phyloP scores from a whole-genome alignment of 345 rosid species.

The Aquilaria malaccensis region DNA sequence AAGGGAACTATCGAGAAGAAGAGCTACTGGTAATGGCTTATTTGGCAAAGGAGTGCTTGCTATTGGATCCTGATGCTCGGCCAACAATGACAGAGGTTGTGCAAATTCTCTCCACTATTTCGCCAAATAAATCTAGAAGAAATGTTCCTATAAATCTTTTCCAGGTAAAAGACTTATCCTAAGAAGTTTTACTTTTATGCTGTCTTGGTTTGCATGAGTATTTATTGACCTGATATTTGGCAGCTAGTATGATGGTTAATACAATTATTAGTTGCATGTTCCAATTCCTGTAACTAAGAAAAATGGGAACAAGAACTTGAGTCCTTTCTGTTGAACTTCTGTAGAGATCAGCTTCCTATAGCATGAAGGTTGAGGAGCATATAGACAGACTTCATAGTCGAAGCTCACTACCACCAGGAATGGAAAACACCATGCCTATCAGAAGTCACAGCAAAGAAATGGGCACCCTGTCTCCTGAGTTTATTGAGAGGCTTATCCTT shows the following conservation, averaged over 20 bases:
- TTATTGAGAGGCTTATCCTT: conserved; percentile 33
- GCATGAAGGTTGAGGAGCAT: conserved; percentile 22
- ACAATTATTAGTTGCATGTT: too few species aligned
- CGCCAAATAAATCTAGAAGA: conserved; percentile 67
- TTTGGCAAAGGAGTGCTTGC: conserved; percentile 88
- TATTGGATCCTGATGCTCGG: conserved; percentile 80
- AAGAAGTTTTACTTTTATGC: background rate
- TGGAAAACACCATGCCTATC: conserved; percentile 1
- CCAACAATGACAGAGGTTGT: conserved; percentile 98
- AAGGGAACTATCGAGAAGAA: conserved; percentile 66
- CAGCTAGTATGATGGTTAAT: too few species aligned
- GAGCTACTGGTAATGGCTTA: conserved; percentile 95
- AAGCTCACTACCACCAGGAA: conserved; percentile 16
- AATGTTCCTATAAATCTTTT: conserved; percentile 54
- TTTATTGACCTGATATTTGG: too few species aligned
- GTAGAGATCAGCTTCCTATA: conserved; percentile 33
- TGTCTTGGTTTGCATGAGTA: too few species aligned
- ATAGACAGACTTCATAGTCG: conserved; percentile 13
- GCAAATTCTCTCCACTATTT: conserved; percentile 85
- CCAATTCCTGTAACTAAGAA: background rate
- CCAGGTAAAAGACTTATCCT: conserved; percentile 33
- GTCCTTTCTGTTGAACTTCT: background rate
- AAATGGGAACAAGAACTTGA: background rate
- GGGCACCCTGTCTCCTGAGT: conserved; percentile 23
- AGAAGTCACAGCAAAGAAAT: conserved; percentile 8